Evolutionary conservation across 345 rosid genomes (phyloP).

Genomic region (Psidium guajava): DNA sequence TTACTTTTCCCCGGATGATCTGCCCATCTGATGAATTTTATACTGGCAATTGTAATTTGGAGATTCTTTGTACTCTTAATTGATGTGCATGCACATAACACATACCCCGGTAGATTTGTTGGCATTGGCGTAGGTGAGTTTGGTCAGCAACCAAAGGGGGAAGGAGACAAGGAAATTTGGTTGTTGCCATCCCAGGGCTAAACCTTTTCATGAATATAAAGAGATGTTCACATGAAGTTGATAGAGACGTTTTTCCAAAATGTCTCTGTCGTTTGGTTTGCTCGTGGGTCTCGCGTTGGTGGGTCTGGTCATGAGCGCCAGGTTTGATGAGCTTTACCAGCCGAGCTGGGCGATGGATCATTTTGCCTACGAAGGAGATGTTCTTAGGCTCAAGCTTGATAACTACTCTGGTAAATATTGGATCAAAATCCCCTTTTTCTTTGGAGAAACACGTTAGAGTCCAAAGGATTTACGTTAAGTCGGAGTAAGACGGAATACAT

Average conservation of each 20-base stretch:
- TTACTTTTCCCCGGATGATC: neutral
- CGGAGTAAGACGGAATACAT: too few relatives aligned
- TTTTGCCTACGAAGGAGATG: conserved; percentile 62
- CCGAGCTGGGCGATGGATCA: conserved; percentile 91
- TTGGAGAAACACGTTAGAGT: neutral
- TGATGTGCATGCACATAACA: neutral
- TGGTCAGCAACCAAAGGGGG: neutral
- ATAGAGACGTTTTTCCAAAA: neutral
- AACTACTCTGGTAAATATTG: conserved; percentile 61
- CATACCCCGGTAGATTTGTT: neutral
- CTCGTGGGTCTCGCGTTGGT: conserved; percentile 21
- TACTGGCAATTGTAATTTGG: neutral
- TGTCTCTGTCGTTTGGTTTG: conserved; percentile 9
- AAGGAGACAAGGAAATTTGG: neutral
- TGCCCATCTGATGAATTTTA: neutral
- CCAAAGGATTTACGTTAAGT: neutral
- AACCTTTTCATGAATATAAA: neutral
- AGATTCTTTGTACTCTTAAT: neutral
- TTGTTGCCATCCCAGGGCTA: neutral
- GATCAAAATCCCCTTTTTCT: neutral
- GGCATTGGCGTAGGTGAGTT: neutral
- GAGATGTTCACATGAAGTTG: neutral
- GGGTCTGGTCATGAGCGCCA: conserved; percentile 30
- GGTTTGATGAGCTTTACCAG: conserved; percentile 71
- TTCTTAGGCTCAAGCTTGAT: conserved; percentile 82